Base-by-base conservation (phyloP, 345 rosid species). In the Aurinia saxatilis region DNA sequence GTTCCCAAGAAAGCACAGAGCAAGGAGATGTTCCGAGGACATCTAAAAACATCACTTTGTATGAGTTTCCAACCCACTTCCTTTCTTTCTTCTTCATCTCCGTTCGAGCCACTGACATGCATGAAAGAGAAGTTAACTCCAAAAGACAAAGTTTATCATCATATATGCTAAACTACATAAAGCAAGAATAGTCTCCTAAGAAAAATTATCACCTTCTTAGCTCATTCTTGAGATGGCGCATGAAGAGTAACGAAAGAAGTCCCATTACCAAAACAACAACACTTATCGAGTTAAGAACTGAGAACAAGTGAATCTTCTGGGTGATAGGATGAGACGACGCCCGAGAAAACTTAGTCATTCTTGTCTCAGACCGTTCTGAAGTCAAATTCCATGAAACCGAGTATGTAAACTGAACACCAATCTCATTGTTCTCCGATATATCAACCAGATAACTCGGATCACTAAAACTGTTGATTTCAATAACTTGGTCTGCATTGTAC, bases 41-140 rank as follows among this genome's bases (percentile, higher is more conserved):
- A 57, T 73, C 87, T 65, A 59, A 91, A 86, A 34, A 83, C 96
- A 49, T 91, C 96, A 16, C 82, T 85, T 49, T 81, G 91, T 60
- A 86, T 25, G 54, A 81, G 79, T 72, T 88, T 91, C 98, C 95
- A 84, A 14, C 85, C 85, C 40, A 83, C 82, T 57, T 86, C 98
- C 50, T 64, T 81, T 65, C 79, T 84, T 35, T 88, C 98, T 70
- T 83, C 96, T 37, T 83, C 87, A 56, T 84, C 90, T 70, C 81
- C 92, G 39, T 53, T 65, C 2, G 90, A 78, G 71, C 53, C 71
- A 65, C 91, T 86, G 73, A 50, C 63, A 67, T 15, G 23, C 31
- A 50, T 8, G 23, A 18, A 50, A 60, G 54, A 64, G 57, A 60
- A 71, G 50, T n/a, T 13, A 55, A 34, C 48, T 38, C 45, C 13